These are phyloP conservation scores for Acer yangbiense DNA, from an alignment of 345 rosid species.

Conservation along the genomic window DNA sequence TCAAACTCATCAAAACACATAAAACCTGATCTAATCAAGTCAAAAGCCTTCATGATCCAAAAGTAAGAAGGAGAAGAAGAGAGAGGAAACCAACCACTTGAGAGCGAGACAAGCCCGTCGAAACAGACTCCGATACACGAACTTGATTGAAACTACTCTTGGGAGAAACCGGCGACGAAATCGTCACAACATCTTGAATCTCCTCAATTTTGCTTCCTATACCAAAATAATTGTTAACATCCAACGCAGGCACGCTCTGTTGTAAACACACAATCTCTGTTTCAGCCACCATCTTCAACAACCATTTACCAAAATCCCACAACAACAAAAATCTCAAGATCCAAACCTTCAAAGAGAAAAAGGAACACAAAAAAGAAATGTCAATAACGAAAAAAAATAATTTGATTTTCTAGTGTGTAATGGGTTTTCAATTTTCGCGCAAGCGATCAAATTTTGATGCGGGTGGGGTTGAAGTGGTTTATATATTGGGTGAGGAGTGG, in stretches of 20 bases:
- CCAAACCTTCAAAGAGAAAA: background rate
- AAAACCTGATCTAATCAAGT: background rate
- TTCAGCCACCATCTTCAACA: slow-evolving; percentile 61
- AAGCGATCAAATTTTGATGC: slow-evolving; percentile 15
- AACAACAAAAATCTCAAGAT: slow-evolving; percentile 3
- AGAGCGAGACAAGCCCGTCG: slow-evolving; percentile 42
- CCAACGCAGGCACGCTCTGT: slow-evolving; percentile 55
- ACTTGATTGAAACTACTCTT: slow-evolving; percentile 29
- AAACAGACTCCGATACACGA: slow-evolving; percentile 43
- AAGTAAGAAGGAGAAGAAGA: background rate
- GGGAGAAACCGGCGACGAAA: slow-evolving; percentile 44
- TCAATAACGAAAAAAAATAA: background rate
- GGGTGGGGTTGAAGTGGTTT: slow-evolving; percentile 8
- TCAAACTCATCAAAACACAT: background rate
- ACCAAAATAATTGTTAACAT: slow-evolving; percentile 40
- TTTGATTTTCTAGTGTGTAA: background rate
- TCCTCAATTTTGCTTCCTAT: slow-evolving; percentile 31
- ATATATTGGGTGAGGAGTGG: slow-evolving; percentile 17
- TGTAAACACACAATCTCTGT: slow-evolving; percentile 51
- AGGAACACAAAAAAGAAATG: background rate
- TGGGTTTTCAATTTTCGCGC: background rate
- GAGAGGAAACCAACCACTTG: slow-evolving; percentile 42
- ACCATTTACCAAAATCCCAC: slow-evolving; percentile 18
- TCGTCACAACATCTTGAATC: slow-evolving; percentile 31
- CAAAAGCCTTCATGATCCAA: background rate